phyloP scores from a whole-genome alignment of 179 eudicot genomes.

The Monotropa hypopitys region DNA sequence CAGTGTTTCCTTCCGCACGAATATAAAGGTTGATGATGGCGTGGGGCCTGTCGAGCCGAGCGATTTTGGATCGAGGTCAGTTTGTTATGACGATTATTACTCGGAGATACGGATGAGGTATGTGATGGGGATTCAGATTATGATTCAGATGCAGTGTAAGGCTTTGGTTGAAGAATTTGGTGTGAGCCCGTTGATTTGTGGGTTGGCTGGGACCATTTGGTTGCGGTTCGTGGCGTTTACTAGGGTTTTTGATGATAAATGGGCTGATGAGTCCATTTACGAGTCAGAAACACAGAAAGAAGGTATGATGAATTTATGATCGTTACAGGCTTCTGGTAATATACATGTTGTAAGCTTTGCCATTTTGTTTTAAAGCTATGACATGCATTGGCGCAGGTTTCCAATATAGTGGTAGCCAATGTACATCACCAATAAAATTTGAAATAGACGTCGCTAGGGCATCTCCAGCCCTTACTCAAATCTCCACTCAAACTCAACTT shows the following conservation, averaged over 20 bases:
- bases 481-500: not conserved
- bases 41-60: conserved; percentile 47
- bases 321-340: no score
- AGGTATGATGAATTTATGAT: conserved; percentile 17
- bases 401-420: not conserved
- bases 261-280: conserved; percentile 48
- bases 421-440: not conserved
- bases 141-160: conserved; percentile 56
- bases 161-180: conserved; percentile 48
- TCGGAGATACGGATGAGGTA: conserved; percentile 43
- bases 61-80: conserved; percentile 34
- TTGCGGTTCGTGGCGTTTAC: conserved; percentile 34
- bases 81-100: conserved; percentile 32
- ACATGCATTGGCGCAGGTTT: not conserved
- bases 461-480: not conserved
- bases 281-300: conserved; percentile 46
- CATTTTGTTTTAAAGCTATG: not conserved
- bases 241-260: conserved; percentile 35
- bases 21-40: conserved; percentile 20
- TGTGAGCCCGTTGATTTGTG: conserved; percentile 48
- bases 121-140: conserved; percentile 57
- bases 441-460: not conserved
- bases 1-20: not conserved
- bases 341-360: not conserved
- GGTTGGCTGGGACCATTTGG: conserved; percentile 54